A percentile compares a stretch with the other conserved stretches of the same genome.
phyloP scores from a whole-genome alignment of 352 stramenopile species.

The Peronospora destructor region DNA sequence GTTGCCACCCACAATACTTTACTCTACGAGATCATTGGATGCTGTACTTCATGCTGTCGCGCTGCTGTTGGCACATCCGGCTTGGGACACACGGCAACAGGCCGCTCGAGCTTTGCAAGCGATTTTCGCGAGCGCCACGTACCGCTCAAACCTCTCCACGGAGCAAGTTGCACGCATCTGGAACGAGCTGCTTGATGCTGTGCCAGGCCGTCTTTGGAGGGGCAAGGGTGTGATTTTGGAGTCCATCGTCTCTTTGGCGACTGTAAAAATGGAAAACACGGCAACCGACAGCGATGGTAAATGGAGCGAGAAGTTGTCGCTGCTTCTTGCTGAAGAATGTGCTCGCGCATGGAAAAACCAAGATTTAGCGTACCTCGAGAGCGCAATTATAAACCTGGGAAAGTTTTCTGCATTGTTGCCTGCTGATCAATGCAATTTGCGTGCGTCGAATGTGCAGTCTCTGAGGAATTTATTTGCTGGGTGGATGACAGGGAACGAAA shows the following conservation, averaged over 20 bases:
- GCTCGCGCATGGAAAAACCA: slow-evolving; percentile 54
- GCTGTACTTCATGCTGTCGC: slow-evolving; percentile 37
- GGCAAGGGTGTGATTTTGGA: slow-evolving; percentile 73
- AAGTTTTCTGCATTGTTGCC: slow-evolving; percentile 37
- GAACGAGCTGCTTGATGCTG: slow-evolving; percentile 36
- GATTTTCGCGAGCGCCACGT: slow-evolving; percentile 44
- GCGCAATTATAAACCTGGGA: slow-evolving; percentile 45
- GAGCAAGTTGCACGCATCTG: slow-evolving; percentile 49
- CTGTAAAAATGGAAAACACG: slow-evolving; percentile 21
- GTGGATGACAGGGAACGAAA: slow-evolving; percentile 29
- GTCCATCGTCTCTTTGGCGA: slow-evolving; percentile 48
- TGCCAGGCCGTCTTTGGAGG: slow-evolving; percentile 67
- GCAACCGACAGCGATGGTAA: slow-evolving; percentile 3
- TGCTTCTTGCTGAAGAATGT: slow-evolving; percentile 50
- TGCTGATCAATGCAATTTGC: slow-evolving; percentile 20
- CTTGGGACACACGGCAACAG: slow-evolving; percentile 71
- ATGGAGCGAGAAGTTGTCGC: slow-evolving; percentile 28
- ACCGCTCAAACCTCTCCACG: slow-evolving; percentile 35
- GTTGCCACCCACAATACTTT: slow-evolving; percentile 55
- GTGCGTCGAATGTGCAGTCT: slow-evolving; percentile 28
- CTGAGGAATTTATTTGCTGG: slow-evolving; percentile 31
- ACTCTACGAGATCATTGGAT: slow-evolving; percentile 42
- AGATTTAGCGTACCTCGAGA: slow-evolving; percentile 69
- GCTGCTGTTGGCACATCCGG: slow-evolving; percentile 50
- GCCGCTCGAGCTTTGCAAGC: slow-evolving; percentile 55